A percentile compares a stretch with the other conserved stretches of the same genome.
These are phyloP conservation scores for Rubroboletus pulcherrimus DNA, from an alignment of 768 basidiomycete genomes.

Conservation along the genomic window DNA sequence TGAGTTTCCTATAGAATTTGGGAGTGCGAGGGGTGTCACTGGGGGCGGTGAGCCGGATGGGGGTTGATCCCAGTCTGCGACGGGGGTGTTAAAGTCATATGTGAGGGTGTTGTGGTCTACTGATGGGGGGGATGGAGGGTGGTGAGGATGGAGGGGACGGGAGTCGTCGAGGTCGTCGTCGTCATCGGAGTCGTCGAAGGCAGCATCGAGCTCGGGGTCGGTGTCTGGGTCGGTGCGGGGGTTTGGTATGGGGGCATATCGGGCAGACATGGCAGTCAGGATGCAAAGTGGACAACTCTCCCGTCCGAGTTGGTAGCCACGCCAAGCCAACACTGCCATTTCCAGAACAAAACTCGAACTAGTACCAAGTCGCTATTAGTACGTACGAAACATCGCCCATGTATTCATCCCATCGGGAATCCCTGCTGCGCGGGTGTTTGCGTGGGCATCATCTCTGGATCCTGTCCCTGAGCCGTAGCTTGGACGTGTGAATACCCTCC, in stretches of 20 bases:
- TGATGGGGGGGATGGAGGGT: slow-evolving; percentile 27
- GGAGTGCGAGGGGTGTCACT: slow-evolving; percentile 59
- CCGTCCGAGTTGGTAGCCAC: background rate
- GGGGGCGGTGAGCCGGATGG: slow-evolving; percentile 81
- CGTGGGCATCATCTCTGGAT: slow-evolving; percentile 9
- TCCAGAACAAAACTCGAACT: background rate
- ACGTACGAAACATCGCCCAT: background rate
- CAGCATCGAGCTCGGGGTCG: slow-evolving; percentile 75
- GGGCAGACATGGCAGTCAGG: slow-evolving; percentile 41
- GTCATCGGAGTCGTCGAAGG: slow-evolving; percentile 78
- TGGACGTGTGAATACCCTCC: slow-evolving; percentile 14
- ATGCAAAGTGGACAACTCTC: background rate
- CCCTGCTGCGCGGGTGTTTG: slow-evolving; percentile 20
- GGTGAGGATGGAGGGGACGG: slow-evolving; percentile 46
- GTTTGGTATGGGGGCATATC: slow-evolving; percentile 68
- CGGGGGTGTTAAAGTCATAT: slow-evolving; percentile 76
- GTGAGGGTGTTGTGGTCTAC: slow-evolving; percentile 31
- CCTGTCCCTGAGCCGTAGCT: slow-evolving; percentile 6
- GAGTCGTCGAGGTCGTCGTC: slow-evolving; percentile 47
- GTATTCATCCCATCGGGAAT: slow-evolving; percentile 19
- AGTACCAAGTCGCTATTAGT: too few relatives aligned
- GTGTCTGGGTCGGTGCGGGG: slow-evolving; percentile 46
- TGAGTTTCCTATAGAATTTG: slow-evolving; percentile 70
- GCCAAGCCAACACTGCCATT: slow-evolving; percentile 12
- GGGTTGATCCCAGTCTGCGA: slow-evolving; percentile 67